phyloP scores from a whole-genome alignment of 306 rosid genomes.

The Dalbergia cochinchinensis region DNA sequence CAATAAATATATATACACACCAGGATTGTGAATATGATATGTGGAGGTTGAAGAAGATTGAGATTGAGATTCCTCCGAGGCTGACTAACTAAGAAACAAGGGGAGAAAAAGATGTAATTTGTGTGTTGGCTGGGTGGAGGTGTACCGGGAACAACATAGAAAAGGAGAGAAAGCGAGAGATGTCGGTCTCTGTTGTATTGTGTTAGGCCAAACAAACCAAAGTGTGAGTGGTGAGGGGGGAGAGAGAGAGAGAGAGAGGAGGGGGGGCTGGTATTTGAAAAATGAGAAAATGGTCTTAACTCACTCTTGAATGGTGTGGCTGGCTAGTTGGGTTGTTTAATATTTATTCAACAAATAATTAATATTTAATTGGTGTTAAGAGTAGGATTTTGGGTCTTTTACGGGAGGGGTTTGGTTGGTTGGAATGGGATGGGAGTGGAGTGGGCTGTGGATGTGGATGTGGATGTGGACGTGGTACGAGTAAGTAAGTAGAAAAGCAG shows the following conservation, averaged over 20 bases:
- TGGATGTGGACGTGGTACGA: constrained; percentile 19
- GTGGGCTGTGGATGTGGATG: neutral
- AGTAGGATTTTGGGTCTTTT: constrained; percentile 4
- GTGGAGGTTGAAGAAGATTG: neutral
- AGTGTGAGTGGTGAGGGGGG: neutral
- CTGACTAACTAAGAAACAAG: neutral
- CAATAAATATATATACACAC: too few species aligned
- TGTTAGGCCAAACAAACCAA: constrained; percentile 29
- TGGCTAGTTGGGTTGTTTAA: neutral
- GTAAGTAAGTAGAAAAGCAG: neutral
- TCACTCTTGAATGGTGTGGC: constrained; percentile 6
- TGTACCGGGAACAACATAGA: neutral
- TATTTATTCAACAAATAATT: neutral
- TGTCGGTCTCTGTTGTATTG: constrained; percentile 40
- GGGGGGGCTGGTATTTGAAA: neutral
- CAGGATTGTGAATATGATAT: too few species aligned
- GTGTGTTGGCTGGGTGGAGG: neutral
- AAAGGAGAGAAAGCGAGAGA: constrained; percentile 38
- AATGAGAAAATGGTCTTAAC: neutral
- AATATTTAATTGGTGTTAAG: neutral
- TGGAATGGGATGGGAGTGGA: neutral
- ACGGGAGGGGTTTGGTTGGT: neutral
- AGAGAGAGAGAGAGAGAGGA: neutral
- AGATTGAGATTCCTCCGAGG: neutral
- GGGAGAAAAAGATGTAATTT: constrained; percentile 17